Conservation (phyloP, 2,329 filamentous ascomycete genomes). For the Endoconidiophora polonica region DNA sequence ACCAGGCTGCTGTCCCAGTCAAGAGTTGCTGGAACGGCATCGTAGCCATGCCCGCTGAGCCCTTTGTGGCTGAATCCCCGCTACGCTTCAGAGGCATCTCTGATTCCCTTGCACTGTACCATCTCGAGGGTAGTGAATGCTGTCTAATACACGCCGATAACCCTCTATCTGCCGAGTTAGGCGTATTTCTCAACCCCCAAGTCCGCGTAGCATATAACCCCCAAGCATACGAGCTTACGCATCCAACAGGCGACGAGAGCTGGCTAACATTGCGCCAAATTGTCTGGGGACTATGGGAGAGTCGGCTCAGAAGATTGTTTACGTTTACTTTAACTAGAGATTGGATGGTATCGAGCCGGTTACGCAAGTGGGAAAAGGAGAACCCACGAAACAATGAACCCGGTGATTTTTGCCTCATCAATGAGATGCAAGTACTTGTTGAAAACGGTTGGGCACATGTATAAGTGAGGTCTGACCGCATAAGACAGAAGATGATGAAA, state of each 20-base stretch:
- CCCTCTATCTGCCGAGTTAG: constrained; percentile 31
- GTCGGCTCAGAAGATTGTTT: constrained; percentile 32
- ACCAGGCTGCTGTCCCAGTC: constrained; percentile 29
- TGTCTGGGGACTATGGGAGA: constrained; percentile 40
- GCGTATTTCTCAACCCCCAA: constrained; percentile 52
- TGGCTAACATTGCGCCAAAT: constrained; percentile 34
- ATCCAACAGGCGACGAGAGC: constrained; percentile 19
- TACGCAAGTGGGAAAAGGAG: constrained; percentile 24
- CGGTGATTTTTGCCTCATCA: constrained; percentile 37
- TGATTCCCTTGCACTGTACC: constrained; percentile 41
- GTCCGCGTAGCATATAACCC: constrained; percentile 50
- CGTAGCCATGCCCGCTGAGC: constrained; percentile 34
- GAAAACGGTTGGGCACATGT: constrained; percentile 43
- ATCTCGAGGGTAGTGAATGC: constrained; percentile 64
- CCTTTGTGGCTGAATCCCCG: constrained; percentile 30
- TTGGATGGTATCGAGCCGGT: constrained; percentile 23
- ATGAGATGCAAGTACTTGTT: constrained; percentile 44
- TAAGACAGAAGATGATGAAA: no score
- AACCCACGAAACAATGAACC: constrained; percentile 23
- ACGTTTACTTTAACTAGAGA: constrained; percentile 16
- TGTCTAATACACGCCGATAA: constrained; percentile 64
- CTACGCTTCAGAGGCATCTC: constrained; percentile 47
- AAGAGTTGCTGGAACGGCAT: constrained; percentile 31
- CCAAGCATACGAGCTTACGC: constrained; percentile 33
- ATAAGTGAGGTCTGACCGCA: constrained; percentile 15